Percentiles rank a stretch among this genome's conserved stretches.
phyloP scores from a whole-genome alignment of 129 eudicot genomes.

The Artemisia annua region DNA sequence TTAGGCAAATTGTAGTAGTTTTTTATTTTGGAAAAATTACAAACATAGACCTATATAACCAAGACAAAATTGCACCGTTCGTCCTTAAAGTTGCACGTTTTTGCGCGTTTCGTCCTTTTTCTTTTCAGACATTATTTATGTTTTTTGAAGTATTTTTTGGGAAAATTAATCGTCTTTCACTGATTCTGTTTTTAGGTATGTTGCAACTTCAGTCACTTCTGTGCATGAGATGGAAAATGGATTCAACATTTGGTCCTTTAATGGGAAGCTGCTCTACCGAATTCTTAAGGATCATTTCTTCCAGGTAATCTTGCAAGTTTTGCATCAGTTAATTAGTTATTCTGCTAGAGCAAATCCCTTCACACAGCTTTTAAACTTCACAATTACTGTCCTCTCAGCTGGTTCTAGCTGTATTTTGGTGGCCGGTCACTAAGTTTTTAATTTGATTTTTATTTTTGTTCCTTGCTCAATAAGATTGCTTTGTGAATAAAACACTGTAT shows the following conservation, averaged over 20 bases:
- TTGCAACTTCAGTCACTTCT: conserved; percentile 82
- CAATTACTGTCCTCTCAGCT: neutral
- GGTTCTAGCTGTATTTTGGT: neutral
- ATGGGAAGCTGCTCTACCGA: conserved; percentile 79
- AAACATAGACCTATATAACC: no score
- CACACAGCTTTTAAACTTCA: neutral
- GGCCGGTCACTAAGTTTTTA: neutral
- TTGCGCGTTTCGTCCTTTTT: no score
- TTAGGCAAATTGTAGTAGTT: neutral
- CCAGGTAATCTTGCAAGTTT: conserved; percentile 48
- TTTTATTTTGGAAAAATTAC: no score
- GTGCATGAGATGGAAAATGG: conserved; percentile 98
- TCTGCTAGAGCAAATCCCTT: neutral
- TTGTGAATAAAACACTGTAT: neutral
- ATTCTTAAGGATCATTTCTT: conserved; percentile 84
- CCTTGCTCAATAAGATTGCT: no score
- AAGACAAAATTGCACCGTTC: no score
- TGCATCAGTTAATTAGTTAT: neutral
- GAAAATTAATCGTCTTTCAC: neutral
- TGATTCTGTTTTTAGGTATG: conserved; percentile 48
- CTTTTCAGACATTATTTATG: neutral
- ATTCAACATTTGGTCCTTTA: conserved; percentile 85
- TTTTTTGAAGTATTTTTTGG: neutral
- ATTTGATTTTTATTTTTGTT: no score
- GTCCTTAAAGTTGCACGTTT: no score